A percentile compares a stretch with the other conserved stretches of the same genome.
Evolutionary conservation across 2,329 filamentous ascomycete species (phyloP).

Genomic region (Aspergillus niger): DNA sequence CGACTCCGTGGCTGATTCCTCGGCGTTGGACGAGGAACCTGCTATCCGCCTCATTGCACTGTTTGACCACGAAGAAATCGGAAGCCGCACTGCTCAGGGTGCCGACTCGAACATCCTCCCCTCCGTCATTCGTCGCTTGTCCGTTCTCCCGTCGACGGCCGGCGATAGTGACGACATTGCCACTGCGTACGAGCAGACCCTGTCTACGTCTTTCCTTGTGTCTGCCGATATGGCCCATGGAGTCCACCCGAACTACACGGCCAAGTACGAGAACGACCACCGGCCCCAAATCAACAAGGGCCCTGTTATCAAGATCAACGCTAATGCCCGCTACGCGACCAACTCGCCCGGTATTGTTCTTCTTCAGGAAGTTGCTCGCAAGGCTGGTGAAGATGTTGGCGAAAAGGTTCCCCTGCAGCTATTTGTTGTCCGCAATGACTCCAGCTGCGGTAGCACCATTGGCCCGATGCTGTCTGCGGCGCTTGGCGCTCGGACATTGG

Average conservation of each 20-base stretch:
- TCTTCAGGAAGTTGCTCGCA: slow-evolving; percentile 79
- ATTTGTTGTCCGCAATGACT: slow-evolving; percentile 96
- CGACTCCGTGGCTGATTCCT: slow-evolving; percentile 66
- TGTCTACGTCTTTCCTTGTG: slow-evolving; percentile 87
- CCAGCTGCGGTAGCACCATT: slow-evolving; percentile 91
- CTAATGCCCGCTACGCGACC: slow-evolving; percentile 94
- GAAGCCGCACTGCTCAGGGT: slow-evolving; percentile 87
- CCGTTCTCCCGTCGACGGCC: slow-evolving; percentile 68
- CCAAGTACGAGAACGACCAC: slow-evolving; percentile 89
- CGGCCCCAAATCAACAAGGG: slow-evolving; percentile 95
- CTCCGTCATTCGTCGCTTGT: slow-evolving; percentile 81
- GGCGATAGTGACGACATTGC: slow-evolving; percentile 62
- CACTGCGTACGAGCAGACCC: slow-evolving; percentile 90
- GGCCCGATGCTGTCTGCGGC: slow-evolving; percentile 92
- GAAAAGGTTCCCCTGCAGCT: slow-evolving; percentile 84
- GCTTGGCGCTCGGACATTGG: slow-evolving; percentile 83
- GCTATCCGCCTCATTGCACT: slow-evolving; percentile 89
- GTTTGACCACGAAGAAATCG: slow-evolving; percentile 98
- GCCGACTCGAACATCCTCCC: slow-evolving; percentile 91
- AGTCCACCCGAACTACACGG: slow-evolving; percentile 90
- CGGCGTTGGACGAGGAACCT: slow-evolving; percentile 71
- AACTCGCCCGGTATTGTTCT: slow-evolving; percentile 95
- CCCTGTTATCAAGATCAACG: slow-evolving; percentile 96
- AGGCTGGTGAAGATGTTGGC: slow-evolving; percentile 55
- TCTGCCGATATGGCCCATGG: slow-evolving; percentile 98